Base-by-base conservation (phyloP, 2,329 filamentous ascomycete genomes). In the Bisporella sp. region DNA sequence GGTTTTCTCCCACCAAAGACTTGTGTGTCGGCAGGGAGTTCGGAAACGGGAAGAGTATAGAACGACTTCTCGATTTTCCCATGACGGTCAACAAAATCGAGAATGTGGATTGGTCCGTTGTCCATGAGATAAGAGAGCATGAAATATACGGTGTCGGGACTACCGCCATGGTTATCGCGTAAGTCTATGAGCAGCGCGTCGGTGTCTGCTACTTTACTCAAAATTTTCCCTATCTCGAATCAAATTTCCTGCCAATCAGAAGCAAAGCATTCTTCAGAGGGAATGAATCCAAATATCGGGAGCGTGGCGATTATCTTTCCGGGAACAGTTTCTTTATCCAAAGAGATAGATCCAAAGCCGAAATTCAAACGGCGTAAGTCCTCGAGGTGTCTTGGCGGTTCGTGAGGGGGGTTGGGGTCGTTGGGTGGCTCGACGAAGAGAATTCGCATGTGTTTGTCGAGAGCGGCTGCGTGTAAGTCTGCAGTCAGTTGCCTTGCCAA, bases 141-240 rank as follows among this genome's bases (percentile, higher is more conserved):
- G 33, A 52, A 48, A n/a, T 33, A 13, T 6, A 52, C 49, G 30
- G 49, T 52, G 33, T 41, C 8, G 30, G 41, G 49, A 41, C 9
- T 31, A 5, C 49, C 49, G 1, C 49, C 49, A 32, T 6, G 4
- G 13, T 45, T 52, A 21, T 45, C 6, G 21, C 49, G 49, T 9
- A 52, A 46, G 41, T 52, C 49, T 12, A 52, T 33, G 8, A 48
- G 13, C 8, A 52, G 41, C 3, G 46, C 46, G 40, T 52, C 49
- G 29, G 46, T 46, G 29, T 48, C 46, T 4, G 49, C 45, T 13
- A 52, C 46, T 31, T 11, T 48, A 32, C 45, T 52, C 4, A 52
- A 5, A 8, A 39, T 47, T 6, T 47, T 28, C 5, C 49, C 46
- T 31, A 52, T 48, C 8, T 21, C 49, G 2, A n/a, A 41, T 21